phyloP scores from a whole-genome alignment of 768 basidiomycete genomes.

The Austroboletus festivus region DNA sequence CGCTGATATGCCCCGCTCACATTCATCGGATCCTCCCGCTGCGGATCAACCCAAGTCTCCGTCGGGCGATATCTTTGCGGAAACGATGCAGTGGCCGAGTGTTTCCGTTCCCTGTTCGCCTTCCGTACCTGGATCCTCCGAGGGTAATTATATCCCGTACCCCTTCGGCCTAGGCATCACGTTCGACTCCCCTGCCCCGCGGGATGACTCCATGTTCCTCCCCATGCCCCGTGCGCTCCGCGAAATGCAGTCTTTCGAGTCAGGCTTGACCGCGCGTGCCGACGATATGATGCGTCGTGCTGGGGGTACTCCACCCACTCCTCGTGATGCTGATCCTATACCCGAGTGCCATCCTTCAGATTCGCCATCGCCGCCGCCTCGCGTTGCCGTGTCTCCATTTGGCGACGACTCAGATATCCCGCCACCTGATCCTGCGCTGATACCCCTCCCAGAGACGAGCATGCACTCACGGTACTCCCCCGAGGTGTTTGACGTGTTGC shows the following conservation, averaged over 20 bases:
- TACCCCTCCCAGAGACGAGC: conserved; percentile 45
- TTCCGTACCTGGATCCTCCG: conserved; percentile 18
- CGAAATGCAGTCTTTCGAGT: conserved; percentile 87
- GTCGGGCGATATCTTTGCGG: conserved; percentile 56
- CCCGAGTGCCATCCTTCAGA: neutral
- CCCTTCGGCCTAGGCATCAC: conserved; percentile 65
- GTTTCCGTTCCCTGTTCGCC: conserved; percentile 38
- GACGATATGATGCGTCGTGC: conserved; percentile 29
- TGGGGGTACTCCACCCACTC: conserved; percentile 11
- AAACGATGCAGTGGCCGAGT: conserved; percentile 60
- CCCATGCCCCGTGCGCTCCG: conserved; percentile 58
- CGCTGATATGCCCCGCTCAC: conserved; percentile 53
- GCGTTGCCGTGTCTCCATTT: conserved; percentile 26
- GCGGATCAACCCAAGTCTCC: conserved; percentile 26
- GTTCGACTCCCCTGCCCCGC: conserved; percentile 58
- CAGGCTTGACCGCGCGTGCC: conserved; percentile 71
- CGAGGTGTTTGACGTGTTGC: conserved; percentile 77
- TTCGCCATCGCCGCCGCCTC: conserved; percentile 19
- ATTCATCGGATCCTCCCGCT: conserved; percentile 22
- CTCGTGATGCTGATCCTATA: neutral
- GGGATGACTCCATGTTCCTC: conserved; percentile 40
- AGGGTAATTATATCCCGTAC: conserved; percentile 35
- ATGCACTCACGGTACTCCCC: conserved; percentile 65
- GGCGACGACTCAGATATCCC: conserved; percentile 29
- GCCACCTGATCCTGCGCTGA: conserved; percentile 25